A percentile compares a stretch with the other conserved stretches of the same genome.
Conservation (phyloP, 805 yeast species). For the Candida silvicultrix region DNA sequence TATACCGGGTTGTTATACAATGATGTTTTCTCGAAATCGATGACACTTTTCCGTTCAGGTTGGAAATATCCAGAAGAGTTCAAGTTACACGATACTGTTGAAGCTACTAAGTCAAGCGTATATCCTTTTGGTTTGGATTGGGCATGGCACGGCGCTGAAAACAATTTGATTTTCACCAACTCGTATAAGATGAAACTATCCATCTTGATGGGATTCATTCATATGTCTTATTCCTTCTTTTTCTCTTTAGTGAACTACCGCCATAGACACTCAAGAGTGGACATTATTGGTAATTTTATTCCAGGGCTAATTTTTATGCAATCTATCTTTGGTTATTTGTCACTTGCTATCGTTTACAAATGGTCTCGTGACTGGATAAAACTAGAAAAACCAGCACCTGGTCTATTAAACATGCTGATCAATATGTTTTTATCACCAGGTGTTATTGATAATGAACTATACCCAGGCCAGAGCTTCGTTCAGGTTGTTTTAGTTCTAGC, state of each 20-base stretch:
- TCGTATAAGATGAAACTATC: conserved; percentile 97
- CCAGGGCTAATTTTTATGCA: conserved; percentile 96
- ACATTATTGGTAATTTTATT: conserved; percentile 85
- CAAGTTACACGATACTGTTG: conserved; percentile 60
- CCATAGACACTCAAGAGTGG: conserved; percentile 64
- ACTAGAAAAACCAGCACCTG: conserved; percentile 77
- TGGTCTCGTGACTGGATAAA: conserved; percentile 93
- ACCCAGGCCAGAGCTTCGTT: conserved; percentile 69
- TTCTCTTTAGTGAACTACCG: conserved; percentile 80
- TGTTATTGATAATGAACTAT: conserved; percentile 70
- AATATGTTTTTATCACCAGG: conserved; percentile 96
- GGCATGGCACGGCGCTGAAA: conserved; percentile 97
- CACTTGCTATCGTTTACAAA: conserved; percentile 82
- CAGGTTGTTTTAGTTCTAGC: conserved; percentile 66
- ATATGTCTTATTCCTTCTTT: conserved; percentile 85
- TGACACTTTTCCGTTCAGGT: conserved; percentile 80
- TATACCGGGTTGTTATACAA: conserved; percentile 93
- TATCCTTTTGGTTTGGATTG: conserved; percentile 87
- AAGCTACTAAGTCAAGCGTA: conserved; percentile 59
- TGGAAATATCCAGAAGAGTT: conserved; percentile 84
- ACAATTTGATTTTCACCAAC: conserved; percentile 82
- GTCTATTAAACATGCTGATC: conserved; percentile 88
- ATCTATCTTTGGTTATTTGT: conserved; percentile 89
- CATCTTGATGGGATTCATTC: conserved; percentile 87
- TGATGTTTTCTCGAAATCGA: conserved; percentile 86